Conservation (phyloP, 257 asterid genomes). For the Scutellaria galericulata region DNA sequence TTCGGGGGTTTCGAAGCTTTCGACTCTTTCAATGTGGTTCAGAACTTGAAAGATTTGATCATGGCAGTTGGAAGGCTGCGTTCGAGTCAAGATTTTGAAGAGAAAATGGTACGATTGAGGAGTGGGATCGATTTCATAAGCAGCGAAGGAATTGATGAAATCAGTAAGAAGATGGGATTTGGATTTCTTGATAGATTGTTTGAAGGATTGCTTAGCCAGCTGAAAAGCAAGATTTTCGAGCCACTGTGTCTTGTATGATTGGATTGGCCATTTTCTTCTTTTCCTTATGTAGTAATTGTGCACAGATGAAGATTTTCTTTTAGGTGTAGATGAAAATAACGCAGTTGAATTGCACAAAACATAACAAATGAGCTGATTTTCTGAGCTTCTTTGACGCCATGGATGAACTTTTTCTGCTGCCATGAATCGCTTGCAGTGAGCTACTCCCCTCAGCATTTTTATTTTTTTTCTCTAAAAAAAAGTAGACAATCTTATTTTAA, state of each 20-base stretch:
- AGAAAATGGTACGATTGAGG: slow-evolving; percentile 66
- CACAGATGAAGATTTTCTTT: slow-evolving; percentile 41
- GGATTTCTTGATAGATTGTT: slow-evolving; percentile 40
- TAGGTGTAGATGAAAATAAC: slow-evolving; percentile 39
- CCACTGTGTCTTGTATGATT: slow-evolving; percentile 54
- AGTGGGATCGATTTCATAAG: slow-evolving; percentile 56
- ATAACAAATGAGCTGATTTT: slow-evolving; percentile 19
- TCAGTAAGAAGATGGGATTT: slow-evolving; percentile 50
- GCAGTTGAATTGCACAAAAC: slow-evolving; percentile 32
- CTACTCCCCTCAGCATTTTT: slow-evolving; percentile 36
- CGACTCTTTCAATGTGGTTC: slow-evolving; percentile 51
- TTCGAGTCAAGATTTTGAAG: slow-evolving; percentile 45
- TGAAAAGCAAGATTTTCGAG: slow-evolving; percentile 50
- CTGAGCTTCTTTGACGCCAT: slow-evolving; percentile 33
- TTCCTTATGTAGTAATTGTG: slow-evolving; percentile 57
- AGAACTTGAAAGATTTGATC: slow-evolving; percentile 55
- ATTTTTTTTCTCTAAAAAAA: too few relatives aligned
- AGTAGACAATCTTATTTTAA: too few relatives aligned
- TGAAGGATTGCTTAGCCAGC: slow-evolving; percentile 59
- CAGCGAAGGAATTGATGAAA: slow-evolving; percentile 52
- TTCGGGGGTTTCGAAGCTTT: slow-evolving; percentile 65
- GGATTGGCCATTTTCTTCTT: slow-evolving; percentile 75
- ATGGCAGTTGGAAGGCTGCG: slow-evolving; percentile 42
- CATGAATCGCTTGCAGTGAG: slow-evolving; percentile 35
- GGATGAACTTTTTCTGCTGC: slow-evolving; percentile 26